phyloP scores from a whole-genome alignment of 345 rosid genomes.

The Luvunga scandens region DNA sequence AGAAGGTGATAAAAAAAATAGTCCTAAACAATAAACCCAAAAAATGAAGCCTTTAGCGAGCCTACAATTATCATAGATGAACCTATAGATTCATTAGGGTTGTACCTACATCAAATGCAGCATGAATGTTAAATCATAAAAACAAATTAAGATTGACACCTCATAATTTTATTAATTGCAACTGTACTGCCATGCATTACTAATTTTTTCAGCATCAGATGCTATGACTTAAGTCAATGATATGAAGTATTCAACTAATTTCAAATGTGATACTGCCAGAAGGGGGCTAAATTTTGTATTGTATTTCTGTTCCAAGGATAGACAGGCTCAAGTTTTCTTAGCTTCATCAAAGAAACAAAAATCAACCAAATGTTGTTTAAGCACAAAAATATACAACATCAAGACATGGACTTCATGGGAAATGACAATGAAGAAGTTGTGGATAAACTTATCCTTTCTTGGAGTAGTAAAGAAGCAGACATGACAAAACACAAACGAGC shows the following conservation, averaged over 20 bases:
- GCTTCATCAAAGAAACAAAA: neutral
- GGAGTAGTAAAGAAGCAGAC: neutral
- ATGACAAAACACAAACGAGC: conserved; percentile 1
- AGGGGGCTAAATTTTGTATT: neutral
- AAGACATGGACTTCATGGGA: neutral
- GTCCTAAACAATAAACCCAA: neutral
- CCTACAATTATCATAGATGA: neutral
- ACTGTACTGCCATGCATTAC: neutral
- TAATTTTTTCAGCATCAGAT: neutral
- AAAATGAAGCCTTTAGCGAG: neutral
- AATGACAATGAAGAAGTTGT: neutral
- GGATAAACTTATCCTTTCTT: neutral
- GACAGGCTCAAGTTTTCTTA: neutral
- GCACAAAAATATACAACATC: neutral
- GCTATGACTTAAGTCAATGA: neutral
- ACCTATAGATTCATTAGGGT: neutral
- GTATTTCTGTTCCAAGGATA: neutral
- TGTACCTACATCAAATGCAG: neutral
- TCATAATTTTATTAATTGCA: neutral
- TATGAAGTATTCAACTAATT: neutral
- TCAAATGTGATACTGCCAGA: neutral
- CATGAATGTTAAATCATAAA: neutral
- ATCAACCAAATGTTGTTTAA: neutral
- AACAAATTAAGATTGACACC: neutral
- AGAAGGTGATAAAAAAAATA: neutral